These are phyloP conservation scores for Annulohypoxylon truncatum DNA, from an alignment of 2,329 filamentous ascomycete genomes.

Conservation along the genomic window DNA sequence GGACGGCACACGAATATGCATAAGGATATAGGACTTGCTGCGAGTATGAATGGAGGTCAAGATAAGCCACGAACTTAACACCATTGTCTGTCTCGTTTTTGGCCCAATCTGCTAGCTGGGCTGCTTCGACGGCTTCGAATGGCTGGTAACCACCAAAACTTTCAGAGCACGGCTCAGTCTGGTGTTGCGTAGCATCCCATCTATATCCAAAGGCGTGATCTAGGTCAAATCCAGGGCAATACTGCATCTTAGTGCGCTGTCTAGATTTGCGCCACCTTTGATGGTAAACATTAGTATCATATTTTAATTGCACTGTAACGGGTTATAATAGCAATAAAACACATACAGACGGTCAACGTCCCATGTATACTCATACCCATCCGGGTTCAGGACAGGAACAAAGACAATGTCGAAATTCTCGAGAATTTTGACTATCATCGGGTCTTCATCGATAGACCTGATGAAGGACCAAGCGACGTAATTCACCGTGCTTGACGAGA, in stretches of 20 bases:
- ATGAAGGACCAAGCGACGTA: constrained; percentile 92
- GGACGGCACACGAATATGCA: constrained; percentile 80
- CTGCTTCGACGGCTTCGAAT: constrained; percentile 85
- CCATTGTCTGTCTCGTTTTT: constrained; percentile 78
- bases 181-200: constrained; percentile 77
- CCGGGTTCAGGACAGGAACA: constrained; percentile 89
- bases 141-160: constrained; percentile 85
- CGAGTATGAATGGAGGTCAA: constrained; percentile 95
- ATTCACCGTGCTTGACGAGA: constrained; percentile 89
- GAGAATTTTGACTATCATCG: constrained; percentile 78
- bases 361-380: constrained; percentile 96
- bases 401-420: constrained; percentile 89
- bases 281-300: not conserved
- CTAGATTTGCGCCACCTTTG: constrained; percentile 86
- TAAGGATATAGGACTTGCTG: constrained; percentile 96
- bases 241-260: constrained; percentile 82
- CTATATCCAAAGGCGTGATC: constrained; percentile 87
- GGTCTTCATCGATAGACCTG: constrained; percentile 80
- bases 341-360: constrained; percentile 77
- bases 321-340: not conserved
- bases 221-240: constrained; percentile 89
- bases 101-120: constrained; percentile 82
- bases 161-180: constrained; percentile 88
- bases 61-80: constrained; percentile 81
- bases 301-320: not conserved